Conservation (phyloP, 2,329 filamentous ascomycete genomes). For the Graphium sp. region DNA sequence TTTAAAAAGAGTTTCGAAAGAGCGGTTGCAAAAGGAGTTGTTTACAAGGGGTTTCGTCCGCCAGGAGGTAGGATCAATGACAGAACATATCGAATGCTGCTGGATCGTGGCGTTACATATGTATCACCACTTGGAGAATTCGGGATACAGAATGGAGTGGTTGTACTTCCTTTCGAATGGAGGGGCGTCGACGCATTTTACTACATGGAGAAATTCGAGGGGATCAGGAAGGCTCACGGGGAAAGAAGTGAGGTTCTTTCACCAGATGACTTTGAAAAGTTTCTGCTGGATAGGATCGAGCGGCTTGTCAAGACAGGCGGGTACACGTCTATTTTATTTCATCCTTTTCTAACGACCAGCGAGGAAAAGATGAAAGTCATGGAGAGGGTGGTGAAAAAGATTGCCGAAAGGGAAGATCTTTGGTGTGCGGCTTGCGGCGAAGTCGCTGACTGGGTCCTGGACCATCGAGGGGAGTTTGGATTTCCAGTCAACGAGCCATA, state of each 20-base stretch:
- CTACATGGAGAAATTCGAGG: constrained; percentile 14
- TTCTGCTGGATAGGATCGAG: constrained; percentile 9
- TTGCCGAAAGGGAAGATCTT: constrained; percentile 8
- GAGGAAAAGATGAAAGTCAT: constrained; percentile 11
- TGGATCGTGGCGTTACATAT: constrained; percentile 9
- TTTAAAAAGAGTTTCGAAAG: constrained; percentile 10
- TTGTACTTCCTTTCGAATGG: constrained; percentile 14
- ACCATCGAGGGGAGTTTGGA: too few species aligned
- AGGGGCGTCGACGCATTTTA: constrained; percentile 13
- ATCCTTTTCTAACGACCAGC: constrained; percentile 11
- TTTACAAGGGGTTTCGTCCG: constrained; percentile 11
- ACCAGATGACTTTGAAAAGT: constrained; percentile 8
- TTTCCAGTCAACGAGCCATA: too few species aligned
- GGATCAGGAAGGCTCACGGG: constrained; percentile 8
- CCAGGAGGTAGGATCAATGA: constrained; percentile 11
- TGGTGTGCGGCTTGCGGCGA: constrained; percentile 12
- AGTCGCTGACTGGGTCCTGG: constrained; percentile 10
- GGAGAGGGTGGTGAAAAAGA: constrained; percentile 9
- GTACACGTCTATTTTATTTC: constrained; percentile 13
- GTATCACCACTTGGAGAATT: constrained; percentile 11
- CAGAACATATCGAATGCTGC: constrained; percentile 9
- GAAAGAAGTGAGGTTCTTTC: constrained; percentile 5
- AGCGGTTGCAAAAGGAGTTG: constrained; percentile 6
- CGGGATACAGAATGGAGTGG: constrained; percentile 7
- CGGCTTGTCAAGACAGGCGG: constrained; percentile 7